Percentiles rank a stretch among this genome's conserved stretches.
phyloP scores from a whole-genome alignment of 257 asterid genomes.

The Paraleonurus japonicus region DNA sequence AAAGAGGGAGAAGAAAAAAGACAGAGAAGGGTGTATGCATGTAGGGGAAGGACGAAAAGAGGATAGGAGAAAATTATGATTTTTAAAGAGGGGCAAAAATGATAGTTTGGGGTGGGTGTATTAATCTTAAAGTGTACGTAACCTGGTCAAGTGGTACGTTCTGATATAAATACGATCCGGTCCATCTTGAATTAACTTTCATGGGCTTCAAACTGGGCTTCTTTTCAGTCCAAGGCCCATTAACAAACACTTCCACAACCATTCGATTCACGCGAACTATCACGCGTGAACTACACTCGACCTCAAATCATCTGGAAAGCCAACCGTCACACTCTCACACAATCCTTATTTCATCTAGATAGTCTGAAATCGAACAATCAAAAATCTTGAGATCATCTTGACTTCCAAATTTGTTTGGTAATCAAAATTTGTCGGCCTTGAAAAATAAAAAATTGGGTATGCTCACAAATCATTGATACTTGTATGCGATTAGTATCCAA shows the following conservation, averaged over 20 bases:
- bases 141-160: too few relatives aligned
- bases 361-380: not conserved
- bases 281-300: conserved; percentile 5
- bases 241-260: not conserved
- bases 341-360: conserved; percentile 2
- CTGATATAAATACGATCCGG: not conserved
- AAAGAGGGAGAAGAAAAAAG: too few relatives aligned
- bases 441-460: not conserved
- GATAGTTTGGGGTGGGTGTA: too few relatives aligned
- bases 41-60: too few relatives aligned
- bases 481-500: not conserved
- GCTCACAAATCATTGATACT: not conserved
- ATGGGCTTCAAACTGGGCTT: conserved; percentile 1
- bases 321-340: conserved; percentile 21
- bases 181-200: not conserved
- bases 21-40: too few relatives aligned
- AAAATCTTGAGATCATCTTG: not conserved
- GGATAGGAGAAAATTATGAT: too few relatives aligned
- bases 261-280: not conserved
- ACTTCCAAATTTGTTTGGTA: not conserved
- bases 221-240: conserved; percentile 1
- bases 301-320: conserved; percentile 2
- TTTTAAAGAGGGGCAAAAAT: too few relatives aligned
- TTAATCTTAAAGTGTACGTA: too few relatives aligned
- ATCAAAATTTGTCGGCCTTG: too few relatives aligned